These are phyloP conservation scores for Vachellia collinsii DNA, from an alignment of 306 rosid genomes.

Conservation along the genomic window DNA sequence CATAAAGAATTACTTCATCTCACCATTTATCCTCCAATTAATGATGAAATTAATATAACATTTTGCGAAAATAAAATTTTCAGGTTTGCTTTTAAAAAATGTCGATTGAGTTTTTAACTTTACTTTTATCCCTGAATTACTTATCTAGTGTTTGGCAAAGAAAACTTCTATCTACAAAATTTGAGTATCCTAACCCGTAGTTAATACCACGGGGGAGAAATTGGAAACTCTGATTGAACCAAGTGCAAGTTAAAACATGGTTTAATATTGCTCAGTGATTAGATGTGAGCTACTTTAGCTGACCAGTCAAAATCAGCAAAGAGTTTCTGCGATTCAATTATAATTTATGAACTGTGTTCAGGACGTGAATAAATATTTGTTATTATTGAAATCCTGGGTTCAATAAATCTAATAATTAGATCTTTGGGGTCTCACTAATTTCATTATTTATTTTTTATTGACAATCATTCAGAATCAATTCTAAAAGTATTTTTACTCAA, in stretches of 20 bases:
- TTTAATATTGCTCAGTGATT: background rate
- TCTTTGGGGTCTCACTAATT: background rate
- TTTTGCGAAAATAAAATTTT: too few species aligned
- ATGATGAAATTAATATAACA: background rate
- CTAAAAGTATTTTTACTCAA: too few species aligned
- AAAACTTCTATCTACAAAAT: too few species aligned
- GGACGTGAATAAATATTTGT: background rate
- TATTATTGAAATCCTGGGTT: conserved; percentile 3
- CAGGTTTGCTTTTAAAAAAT: background rate
- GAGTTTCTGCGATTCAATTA: background rate
- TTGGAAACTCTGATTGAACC: background rate
- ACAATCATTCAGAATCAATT: too few species aligned
- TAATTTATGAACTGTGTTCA: background rate
- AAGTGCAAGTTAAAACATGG: background rate
- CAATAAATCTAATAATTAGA: background rate
- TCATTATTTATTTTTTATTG: background rate
- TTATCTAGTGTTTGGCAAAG: too few species aligned
- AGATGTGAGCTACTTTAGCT: too few species aligned
- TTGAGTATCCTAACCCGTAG: too few species aligned
- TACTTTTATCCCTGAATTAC: background rate
- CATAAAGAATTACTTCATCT: background rate
- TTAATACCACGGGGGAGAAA: background rate
- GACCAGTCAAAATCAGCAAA: background rate
- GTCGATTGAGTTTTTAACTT: background rate
- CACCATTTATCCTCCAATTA: background rate